Base-by-base conservation (phyloP, 345 rosid species). In the Schrenkiella parvula region DNA sequence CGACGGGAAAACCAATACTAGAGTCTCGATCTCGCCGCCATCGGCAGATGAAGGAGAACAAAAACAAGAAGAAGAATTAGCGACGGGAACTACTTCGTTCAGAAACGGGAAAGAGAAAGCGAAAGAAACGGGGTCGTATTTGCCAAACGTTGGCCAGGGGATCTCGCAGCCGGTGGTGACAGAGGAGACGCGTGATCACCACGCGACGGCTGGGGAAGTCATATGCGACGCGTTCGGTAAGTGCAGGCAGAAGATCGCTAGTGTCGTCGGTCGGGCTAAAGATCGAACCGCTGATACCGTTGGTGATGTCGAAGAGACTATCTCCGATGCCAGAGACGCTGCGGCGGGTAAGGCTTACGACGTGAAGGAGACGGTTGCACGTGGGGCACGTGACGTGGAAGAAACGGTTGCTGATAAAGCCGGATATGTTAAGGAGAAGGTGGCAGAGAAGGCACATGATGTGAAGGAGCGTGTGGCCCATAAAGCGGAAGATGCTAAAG, bases 221-320 rank as follows among this genome's bases (percentile, higher is more conserved):
- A 63, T 83, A 1, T 88, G 96, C 18, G 89, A 89, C 54, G 85
- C 85, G 0, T 68, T 76, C 9, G 92, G 91, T 1, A 82, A 82
- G 76, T 89, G 95, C 51, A 88, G 59, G 66, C 81, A 71, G 32
- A 81, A 70, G 80, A 68, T 88, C 7, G 84, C 88, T 0, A 71
- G 68, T 29, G 77, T 75, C 5, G 34, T 84, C 0, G 84, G 83
- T 8, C 74, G 67, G 72, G 88, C 79, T 8, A 87, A 78, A 66
- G 89, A 78, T 8, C 38, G 43, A 15, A 23, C 72, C 1, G 43
- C 4, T 1, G 50, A 61, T 34, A 5, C 57, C 1, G 43, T n/a
- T 8, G 53, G 13, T 29, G 54, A 18, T 14, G 48, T 59, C n/a
- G 82, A 80, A 4, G 82, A 73, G 64, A 84, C 82, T 4, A 80